Base-by-base conservation (phyloP, 257 asterid genomes). In the Paulownia fortunei region DNA sequence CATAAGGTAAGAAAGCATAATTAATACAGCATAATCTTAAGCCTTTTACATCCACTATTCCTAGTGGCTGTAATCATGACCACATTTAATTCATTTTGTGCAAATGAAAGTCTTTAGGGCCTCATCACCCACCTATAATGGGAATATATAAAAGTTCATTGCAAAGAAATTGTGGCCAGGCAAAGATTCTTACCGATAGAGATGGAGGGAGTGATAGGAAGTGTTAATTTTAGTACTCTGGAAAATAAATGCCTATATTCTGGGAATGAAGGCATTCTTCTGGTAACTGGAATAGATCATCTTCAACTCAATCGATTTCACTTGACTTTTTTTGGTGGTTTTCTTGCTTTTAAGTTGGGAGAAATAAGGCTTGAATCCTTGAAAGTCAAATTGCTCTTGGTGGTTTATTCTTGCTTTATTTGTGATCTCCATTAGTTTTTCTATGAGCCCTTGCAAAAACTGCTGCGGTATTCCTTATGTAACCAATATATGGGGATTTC, bases 401-500 rank as follows among this genome's bases (percentile, higher is more conserved):
- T 65, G 54, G 13, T 37, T n/a, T 39, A 65, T 65, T 19, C 36
- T 34, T 64, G 72, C 30, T 65, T 21, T 60, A 60, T 60, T 59
- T 27, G 39, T 27, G 19, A 0, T 27, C 39, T 11, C 9, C 42
- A 11, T 60, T 2, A 59, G 66, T 59, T 59, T 58, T 27, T 27
- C 41, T 60, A 1, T 11, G 16, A 60, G 41, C 30, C 42, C 30
- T 60, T 64, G 71, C 32, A n/a, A 64, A 39, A n/a, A 37, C 1
- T 44, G 27, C 51, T 16, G 49, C 18, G n/a, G 71, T 26, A 9
- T 5, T 59, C n/a, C n/a, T 59, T 59, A n/a, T n/a, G n/a, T n/a
- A n/a, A n/a, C n/a, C n/a, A n/a, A n/a, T 58, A 23, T 58, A 23
- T 58, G 11, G 18, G 27, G 61, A 12, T 49, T 41, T 5, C 56